Conservation (phyloP, 345 rosid genomes). For the Crucihimalaya himalaica region DNA sequence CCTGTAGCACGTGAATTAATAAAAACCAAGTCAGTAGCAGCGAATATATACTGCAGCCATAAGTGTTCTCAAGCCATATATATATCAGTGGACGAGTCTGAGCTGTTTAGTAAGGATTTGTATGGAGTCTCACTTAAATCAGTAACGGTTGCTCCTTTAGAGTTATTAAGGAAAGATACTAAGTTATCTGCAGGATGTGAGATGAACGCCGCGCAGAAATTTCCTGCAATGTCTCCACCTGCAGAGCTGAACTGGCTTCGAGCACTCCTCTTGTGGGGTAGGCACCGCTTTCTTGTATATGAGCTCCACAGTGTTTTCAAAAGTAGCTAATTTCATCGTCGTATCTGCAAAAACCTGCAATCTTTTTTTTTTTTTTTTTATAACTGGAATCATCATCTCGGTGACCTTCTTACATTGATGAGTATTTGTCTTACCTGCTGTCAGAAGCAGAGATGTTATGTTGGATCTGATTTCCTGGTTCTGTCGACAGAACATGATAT, state of each 20-base stretch:
- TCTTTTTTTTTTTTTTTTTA: too few species aligned
- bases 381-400: too few species aligned
- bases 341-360: too few species aligned
- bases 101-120: too few species aligned
- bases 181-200: constrained; percentile 98
- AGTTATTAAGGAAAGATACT: constrained; percentile 94
- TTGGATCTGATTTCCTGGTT: neutral
- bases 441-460: neutral
- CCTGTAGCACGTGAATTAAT: constrained; percentile 50
- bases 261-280: constrained; percentile 68
- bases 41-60: too few species aligned
- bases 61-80: too few species aligned
- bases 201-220: constrained; percentile 78
- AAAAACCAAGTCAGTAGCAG: constrained; percentile 8
- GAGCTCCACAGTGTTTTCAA: constrained; percentile 79
- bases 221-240: constrained; percentile 91
- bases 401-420: too few species aligned
- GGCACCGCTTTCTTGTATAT: constrained; percentile 78
- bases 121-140: constrained; percentile 55
- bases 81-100: too few species aligned
- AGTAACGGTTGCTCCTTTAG: constrained; percentile 80
- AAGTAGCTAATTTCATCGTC: too few species aligned
- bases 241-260: constrained; percentile 69
- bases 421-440: neutral
- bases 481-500: too few species aligned